Conservation (phyloP, 2,329 filamentous ascomycete species). For the Exserohilum turcica region DNA sequence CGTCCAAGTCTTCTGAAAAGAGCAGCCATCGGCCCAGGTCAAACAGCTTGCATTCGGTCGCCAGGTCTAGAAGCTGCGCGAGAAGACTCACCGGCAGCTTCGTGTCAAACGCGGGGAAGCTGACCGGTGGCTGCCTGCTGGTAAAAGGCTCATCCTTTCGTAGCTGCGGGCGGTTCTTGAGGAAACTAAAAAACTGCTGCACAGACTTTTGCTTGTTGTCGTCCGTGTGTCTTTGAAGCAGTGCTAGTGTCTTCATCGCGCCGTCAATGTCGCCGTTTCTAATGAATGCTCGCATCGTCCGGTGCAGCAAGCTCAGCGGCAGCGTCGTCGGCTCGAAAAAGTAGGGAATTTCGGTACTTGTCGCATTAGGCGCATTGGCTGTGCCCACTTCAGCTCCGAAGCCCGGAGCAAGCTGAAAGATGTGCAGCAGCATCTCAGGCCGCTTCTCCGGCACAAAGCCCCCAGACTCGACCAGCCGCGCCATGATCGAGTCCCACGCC, state of each 20-base stretch:
- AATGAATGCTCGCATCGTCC: conserved; percentile 49
- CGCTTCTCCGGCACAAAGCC: conserved; percentile 53
- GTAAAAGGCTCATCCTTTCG: conserved; percentile 33
- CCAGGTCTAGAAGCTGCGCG: conserved; percentile 58
- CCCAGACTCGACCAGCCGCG: conserved; percentile 58
- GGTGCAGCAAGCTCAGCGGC: conserved; percentile 51
- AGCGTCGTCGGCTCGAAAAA: conserved; percentile 53
- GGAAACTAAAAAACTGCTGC: conserved; percentile 48
- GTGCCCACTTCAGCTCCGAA: conserved; percentile 50
- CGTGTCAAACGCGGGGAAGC: conserved; percentile 53
- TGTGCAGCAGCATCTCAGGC: conserved; percentile 50
- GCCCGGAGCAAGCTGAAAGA: conserved; percentile 48
- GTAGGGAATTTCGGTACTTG: conserved; percentile 41
- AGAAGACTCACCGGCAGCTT: conserved; percentile 56
- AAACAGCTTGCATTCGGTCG: conserved; percentile 53
- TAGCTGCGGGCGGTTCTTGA: conserved; percentile 26
- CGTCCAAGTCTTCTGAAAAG: conserved; percentile 58
- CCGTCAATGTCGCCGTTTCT: conserved; percentile 46
- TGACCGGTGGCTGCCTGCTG: conserved; percentile 40
- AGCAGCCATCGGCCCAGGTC: conserved; percentile 61
- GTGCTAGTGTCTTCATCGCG: conserved; percentile 46
- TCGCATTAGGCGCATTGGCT: conserved; percentile 38
- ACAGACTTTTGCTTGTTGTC: conserved; percentile 51
- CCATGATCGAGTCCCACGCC: conserved; percentile 54
- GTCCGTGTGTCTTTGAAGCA: conserved; percentile 51